Percentiles rank a stretch among this genome's conserved stretches.
Conservation (phyloP, 2,329 filamentous ascomycete genomes). For the Fusarium sarcochroum region DNA sequence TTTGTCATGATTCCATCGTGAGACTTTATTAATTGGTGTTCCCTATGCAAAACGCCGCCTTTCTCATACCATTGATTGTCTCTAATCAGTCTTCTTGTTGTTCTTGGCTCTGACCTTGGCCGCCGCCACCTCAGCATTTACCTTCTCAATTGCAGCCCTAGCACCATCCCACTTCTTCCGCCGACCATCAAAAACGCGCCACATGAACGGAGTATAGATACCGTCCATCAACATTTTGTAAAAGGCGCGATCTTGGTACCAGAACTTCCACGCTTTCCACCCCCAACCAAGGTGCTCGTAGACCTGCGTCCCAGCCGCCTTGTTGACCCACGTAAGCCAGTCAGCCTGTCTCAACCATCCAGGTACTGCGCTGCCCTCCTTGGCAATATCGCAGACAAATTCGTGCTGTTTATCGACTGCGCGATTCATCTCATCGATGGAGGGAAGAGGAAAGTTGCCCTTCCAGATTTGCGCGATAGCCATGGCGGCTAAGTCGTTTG, state of each 20-base stretch:
- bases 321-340: slow-evolving; percentile 58
- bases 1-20: not conserved
- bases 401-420: slow-evolving; percentile 53
- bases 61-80: no score
- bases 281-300: slow-evolving; percentile 59
- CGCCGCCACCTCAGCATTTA: slow-evolving; percentile 44
- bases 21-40: no score
- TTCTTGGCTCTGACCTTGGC: slow-evolving; percentile 8
- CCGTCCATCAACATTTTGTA: slow-evolving; percentile 57
- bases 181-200: slow-evolving; percentile 59
- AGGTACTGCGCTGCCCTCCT: slow-evolving; percentile 44
- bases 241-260: slow-evolving; percentile 56
- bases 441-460: slow-evolving; percentile 55
- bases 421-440: slow-evolving; percentile 54
- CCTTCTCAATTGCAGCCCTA: slow-evolving; percentile 52
- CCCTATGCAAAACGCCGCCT: no score
- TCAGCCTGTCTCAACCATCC: slow-evolving; percentile 51
- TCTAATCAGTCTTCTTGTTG: slow-evolving; percentile 31
- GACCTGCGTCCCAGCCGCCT: slow-evolving; percentile 59
- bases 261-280: slow-evolving; percentile 58
- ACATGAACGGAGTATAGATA: slow-evolving; percentile 58
- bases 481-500: slow-evolving; percentile 61
- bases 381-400: slow-evolving; percentile 51
- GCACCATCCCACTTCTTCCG: slow-evolving; percentile 59
- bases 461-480: slow-evolving; percentile 60